Evolutionary conservation across 371 early-diverging fungal genomes (phyloP).

Genomic region (Globomyces sp.): DNA sequence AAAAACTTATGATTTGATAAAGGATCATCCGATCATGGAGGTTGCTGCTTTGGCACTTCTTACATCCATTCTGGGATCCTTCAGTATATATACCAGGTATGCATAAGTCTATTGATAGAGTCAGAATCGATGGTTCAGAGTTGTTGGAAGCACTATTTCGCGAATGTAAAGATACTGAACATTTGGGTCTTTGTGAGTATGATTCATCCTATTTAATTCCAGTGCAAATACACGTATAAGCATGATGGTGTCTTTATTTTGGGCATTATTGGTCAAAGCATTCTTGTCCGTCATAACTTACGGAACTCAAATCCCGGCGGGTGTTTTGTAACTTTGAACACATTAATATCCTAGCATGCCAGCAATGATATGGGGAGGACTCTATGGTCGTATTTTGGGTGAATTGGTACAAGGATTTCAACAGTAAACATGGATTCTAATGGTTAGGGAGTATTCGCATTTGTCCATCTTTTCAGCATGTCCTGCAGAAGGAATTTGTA

Average conservation of each 20-base stretch:
- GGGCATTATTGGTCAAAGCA: slow-evolving; percentile 26
- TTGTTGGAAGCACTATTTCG: slow-evolving; percentile 74
- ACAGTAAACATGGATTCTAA: no score
- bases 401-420: slow-evolving; percentile 58
- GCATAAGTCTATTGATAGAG: no score
- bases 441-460: background rate
- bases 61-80: slow-evolving; percentile 74
- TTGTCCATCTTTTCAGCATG: slow-evolving; percentile 32
- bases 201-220: background rate
- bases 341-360: slow-evolving; percentile 51
- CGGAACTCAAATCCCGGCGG: slow-evolving; percentile 70
- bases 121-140: slow-evolving; percentile 53
- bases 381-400: slow-evolving; percentile 88
- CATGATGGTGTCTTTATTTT: slow-evolving; percentile 15
- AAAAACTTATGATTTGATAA: slow-evolving; percentile 44
- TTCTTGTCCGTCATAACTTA: slow-evolving; percentile 31
- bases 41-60: slow-evolving; percentile 68
- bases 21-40: slow-evolving; percentile 62
- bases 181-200: slow-evolving; percentile 36
- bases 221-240: background rate
- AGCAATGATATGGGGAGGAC: slow-evolving; percentile 87
- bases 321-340: slow-evolving; percentile 60
- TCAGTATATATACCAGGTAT: slow-evolving; percentile 32
- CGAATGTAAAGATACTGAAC: slow-evolving; percentile 60
- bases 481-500: slow-evolving; percentile 54